phyloP scores from a whole-genome alignment of 1,284 basidiomycete genomes.

The Ganoderma lucidum region DNA sequence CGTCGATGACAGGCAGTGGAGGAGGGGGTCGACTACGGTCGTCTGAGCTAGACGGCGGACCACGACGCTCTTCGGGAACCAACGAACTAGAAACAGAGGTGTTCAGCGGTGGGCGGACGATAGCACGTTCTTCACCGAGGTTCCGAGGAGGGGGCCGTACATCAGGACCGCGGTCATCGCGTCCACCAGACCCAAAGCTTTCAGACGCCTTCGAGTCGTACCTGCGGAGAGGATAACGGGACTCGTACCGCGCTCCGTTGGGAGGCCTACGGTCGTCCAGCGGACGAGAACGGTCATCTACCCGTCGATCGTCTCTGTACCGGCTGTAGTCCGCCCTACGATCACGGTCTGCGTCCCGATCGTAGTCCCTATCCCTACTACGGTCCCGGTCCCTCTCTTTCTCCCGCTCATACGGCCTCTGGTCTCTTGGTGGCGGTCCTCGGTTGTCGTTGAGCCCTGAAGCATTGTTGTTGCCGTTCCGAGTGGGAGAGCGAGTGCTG shows the following conservation, averaged over 20 bases:
- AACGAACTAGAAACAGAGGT: constrained; percentile 14
- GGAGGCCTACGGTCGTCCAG: constrained; percentile 35
- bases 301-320: constrained; percentile 37
- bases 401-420: constrained; percentile 30
- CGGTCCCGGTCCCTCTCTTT: constrained; percentile 38
- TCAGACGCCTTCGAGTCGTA: constrained; percentile 38
- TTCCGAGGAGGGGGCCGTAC: constrained; percentile 33
- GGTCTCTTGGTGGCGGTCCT: constrained; percentile 27
- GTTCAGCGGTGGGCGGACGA: constrained; percentile 30
- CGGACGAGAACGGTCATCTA: constrained; percentile 37
- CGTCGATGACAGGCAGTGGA: constrained; percentile 13
- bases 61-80: constrained; percentile 32
- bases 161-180: constrained; percentile 30
- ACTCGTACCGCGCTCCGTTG: constrained; percentile 33
- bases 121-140: constrained; percentile 38
- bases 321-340: constrained; percentile 36
- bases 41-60: constrained; percentile 13
- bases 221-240: constrained; percentile 33
- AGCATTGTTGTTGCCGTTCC: constrained; percentile 19
- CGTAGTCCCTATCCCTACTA: constrained; percentile 35
- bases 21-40: constrained; percentile 22
- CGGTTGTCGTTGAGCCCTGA: constrained; percentile 24
- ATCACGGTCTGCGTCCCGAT: constrained; percentile 39
- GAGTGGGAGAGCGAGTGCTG: constrained; percentile 26
- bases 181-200: constrained; percentile 26